A percentile compares a stretch with the other conserved stretches of the same genome.
Conservation (phyloP, 139 green algal species). For the Asterochloris erici region DNA sequence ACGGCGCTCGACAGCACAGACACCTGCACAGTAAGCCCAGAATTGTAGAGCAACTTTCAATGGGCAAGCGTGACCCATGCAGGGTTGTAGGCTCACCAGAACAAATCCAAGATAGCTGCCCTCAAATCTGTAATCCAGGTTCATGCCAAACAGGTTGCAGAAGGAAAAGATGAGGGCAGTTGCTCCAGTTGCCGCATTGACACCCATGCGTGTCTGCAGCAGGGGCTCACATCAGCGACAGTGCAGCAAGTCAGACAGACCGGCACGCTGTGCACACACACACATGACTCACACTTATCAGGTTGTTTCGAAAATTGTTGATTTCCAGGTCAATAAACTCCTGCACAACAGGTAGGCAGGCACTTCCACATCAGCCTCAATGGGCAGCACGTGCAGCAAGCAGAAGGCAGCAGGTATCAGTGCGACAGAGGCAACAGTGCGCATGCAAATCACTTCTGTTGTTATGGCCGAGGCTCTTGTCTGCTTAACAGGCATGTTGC, state of each 20-base stretch:
- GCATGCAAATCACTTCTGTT: background rate
- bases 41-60: no score
- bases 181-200: conserved; percentile 2
- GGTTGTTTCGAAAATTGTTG: conserved; percentile 81
- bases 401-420: background rate
- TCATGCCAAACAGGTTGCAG: conserved; percentile 11
- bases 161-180: conserved; percentile 11
- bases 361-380: background rate
- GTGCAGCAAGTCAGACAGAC: background rate
- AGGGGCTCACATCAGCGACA: background rate
- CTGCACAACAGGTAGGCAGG: conserved; percentile 10
- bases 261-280: background rate
- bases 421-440: background rate
- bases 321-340: conserved; percentile 95
- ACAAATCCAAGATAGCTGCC: background rate
- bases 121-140: background rate
- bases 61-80: background rate
- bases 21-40: background rate
- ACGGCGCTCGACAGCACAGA: no score
- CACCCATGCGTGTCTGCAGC: conserved; percentile 7
- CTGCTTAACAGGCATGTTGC: background rate
- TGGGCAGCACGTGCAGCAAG: background rate
- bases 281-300: conserved; percentile 57
- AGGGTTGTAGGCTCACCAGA: background rate
- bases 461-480: background rate